phyloP scores from a whole-genome alignment of 2,329 filamentous ascomycete species.

The Phyllosticta citribraziliensis region DNA sequence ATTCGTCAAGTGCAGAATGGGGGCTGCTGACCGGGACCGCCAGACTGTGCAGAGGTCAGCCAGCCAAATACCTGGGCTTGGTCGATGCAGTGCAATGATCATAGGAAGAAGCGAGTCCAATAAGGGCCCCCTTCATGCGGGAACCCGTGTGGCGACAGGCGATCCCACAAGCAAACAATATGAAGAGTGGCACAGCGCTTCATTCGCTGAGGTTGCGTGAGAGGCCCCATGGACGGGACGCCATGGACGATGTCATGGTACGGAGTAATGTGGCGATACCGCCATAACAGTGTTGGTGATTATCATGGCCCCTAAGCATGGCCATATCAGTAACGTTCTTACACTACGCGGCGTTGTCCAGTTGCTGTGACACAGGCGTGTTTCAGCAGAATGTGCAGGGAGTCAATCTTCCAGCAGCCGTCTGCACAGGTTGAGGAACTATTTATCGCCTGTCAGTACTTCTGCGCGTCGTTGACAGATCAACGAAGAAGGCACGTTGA shows the following conservation, averaged over 20 bases:
- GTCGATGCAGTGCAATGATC: neutral
- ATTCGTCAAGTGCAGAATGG: neutral
- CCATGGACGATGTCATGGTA: neutral
- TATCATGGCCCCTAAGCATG: neutral
- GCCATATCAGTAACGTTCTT: neutral
- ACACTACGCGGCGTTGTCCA: neutral
- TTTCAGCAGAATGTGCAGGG: neutral
- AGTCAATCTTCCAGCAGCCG: neutral
- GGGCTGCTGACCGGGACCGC: neutral
- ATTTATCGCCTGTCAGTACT: neutral
- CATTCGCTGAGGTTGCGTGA: neutral
- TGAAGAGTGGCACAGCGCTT: constrained; percentile 1
- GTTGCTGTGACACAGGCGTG: neutral
- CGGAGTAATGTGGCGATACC: neutral
- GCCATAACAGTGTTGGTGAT: neutral
- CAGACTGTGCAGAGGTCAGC: constrained; percentile 4
- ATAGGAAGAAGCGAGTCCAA: constrained; percentile 5
- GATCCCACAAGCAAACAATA: neutral
- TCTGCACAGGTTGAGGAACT: neutral
- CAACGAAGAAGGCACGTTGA: neutral
- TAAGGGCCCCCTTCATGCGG: neutral
- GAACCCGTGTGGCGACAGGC: neutral
- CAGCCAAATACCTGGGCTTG: neutral
- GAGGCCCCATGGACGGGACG: neutral
- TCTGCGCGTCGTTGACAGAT: neutral